A percentile compares a stretch with the other conserved stretches of the same genome.
These are phyloP conservation scores for Candida endomychidarum DNA, from an alignment of 805 yeast species.

Conservation along the genomic window DNA sequence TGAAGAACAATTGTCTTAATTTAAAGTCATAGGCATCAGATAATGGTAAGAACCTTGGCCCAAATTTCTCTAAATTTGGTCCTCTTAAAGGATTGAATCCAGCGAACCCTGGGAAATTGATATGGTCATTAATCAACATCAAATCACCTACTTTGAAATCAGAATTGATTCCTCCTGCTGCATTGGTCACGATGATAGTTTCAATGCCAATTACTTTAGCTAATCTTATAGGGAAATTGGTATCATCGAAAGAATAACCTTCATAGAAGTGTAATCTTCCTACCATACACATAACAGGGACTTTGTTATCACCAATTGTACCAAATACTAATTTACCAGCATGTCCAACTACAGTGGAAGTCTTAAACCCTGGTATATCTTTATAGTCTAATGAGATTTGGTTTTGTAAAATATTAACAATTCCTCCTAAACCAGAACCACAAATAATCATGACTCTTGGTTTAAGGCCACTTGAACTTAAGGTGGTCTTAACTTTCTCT, in stretches of 20 bases:
- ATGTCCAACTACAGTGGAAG: slow-evolving; percentile 89
- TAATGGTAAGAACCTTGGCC: slow-evolving; percentile 84
- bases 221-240: slow-evolving; percentile 83
- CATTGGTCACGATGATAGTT: slow-evolving; percentile 82
- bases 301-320: slow-evolving; percentile 59
- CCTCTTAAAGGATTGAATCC: slow-evolving; percentile 90
- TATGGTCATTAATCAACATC: slow-evolving; percentile 87
- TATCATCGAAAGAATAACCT: slow-evolving; percentile 79
- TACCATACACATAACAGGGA: slow-evolving; percentile 89
- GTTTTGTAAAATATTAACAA: slow-evolving; percentile 54
- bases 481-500: slow-evolving; percentile 3
- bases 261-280: slow-evolving; percentile 93
- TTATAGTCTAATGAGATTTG: slow-evolving; percentile 57
- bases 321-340: slow-evolving; percentile 83
- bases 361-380: slow-evolving; percentile 76
- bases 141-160: slow-evolving; percentile 77
- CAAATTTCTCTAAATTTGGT: slow-evolving; percentile 73
- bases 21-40: slow-evolving; percentile 86
- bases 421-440: slow-evolving; percentile 93
- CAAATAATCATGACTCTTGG: slow-evolving; percentile 82
- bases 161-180: slow-evolving; percentile 86
- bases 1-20: slow-evolving; percentile 61
- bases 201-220: slow-evolving; percentile 62
- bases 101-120: slow-evolving; percentile 86
- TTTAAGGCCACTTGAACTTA: slow-evolving; percentile 3